Evolutionary conservation across 2,329 filamentous ascomycete genomes (phyloP), one percentile per base, ranked within the genome.

Genomic region (Neonectria ditissima): DNA sequence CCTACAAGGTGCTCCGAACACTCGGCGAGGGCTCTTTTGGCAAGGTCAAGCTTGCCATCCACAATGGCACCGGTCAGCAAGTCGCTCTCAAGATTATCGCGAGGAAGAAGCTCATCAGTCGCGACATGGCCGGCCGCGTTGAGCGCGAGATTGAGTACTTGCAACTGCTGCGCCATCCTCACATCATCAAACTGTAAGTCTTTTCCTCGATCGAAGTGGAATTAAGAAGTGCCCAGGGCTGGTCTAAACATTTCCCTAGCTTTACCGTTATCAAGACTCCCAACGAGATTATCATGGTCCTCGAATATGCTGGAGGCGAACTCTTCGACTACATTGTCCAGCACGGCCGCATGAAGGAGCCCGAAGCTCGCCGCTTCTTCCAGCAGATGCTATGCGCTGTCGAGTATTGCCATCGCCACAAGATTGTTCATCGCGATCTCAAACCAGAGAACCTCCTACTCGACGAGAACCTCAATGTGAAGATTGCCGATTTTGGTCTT

Each of bases 311-410:
- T 44, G 96, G 96, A 65, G 93, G 93, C 65, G 96, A 99, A 80
- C 86, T 99, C 64, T 99, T 99, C 80, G 95, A 99, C 80, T 98
- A 98, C 81, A 96, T 99, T 66, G 96, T 99, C 62, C 91, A 94
- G 76, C 90, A 97, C 76, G 96, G 96, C 59, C 91, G 92, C 76
- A 93, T 98, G 86, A 89, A 91, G 71, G 96, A 99, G 79, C 87
- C 90, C 65, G 92, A 97, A 77, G 96, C 96, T n/a, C 90, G 96
- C 61, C 93, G 95, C 71, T 97, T 99, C 84, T 99, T 99, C 80
- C 96, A 99, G 80, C 96, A 99, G 80, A 99, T 99, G 81, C 92
- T 99, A 57, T 97, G 96, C 79, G 96, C 96, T 45, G 96, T 99
- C 72, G 96, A 99, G 79, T 99, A 99, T 82, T 99, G 96, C 76